These are phyloP conservation scores for Nothomitra cinnamomea DNA, from an alignment of 2,329 filamentous ascomycete species.

Conservation along the genomic window DNA sequence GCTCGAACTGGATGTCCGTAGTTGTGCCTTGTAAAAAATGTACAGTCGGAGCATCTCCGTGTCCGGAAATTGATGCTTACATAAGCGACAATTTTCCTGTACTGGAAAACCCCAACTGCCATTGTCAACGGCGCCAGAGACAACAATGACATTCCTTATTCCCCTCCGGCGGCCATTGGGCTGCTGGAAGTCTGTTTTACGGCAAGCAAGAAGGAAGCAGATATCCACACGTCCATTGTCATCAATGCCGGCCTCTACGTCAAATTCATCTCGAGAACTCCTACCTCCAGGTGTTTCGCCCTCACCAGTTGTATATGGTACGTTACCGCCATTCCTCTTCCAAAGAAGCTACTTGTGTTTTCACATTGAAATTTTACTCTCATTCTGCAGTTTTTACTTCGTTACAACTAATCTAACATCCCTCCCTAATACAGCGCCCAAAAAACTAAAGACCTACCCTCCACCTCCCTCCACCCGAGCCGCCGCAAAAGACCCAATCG, in stretches of 20 bases:
- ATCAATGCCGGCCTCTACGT: slow-evolving; percentile 27
- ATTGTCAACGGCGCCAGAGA: slow-evolving; percentile 7
- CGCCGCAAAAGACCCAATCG: slow-evolving; percentile 49
- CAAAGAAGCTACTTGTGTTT: too few relatives aligned
- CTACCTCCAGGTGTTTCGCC: neutral
- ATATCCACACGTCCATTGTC: slow-evolving; percentile 30
- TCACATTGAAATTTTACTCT: too few relatives aligned
- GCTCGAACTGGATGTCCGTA: neutral
- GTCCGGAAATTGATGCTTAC: neutral
- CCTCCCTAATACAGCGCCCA: slow-evolving; percentile 12
- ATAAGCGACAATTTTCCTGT: neutral
- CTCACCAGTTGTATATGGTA: neutral
- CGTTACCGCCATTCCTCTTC: neutral
- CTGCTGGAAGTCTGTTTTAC: slow-evolving; percentile 49
- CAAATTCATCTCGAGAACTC: slow-evolving; percentile 6
- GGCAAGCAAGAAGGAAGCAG: slow-evolving; percentile 37
- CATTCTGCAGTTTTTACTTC: neutral
- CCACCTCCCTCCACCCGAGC: slow-evolving; percentile 37
- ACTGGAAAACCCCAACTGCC: neutral
- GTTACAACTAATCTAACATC: neutral
- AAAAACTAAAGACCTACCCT: slow-evolving; percentile 33
- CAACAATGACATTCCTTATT: slow-evolving; percentile 43
- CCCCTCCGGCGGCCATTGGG: slow-evolving; percentile 47
- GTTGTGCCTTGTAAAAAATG: neutral
- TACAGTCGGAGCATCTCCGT: neutral